Conservation (phyloP, 352 stramenopile species). For the Aphanomyces invadans region DNA sequence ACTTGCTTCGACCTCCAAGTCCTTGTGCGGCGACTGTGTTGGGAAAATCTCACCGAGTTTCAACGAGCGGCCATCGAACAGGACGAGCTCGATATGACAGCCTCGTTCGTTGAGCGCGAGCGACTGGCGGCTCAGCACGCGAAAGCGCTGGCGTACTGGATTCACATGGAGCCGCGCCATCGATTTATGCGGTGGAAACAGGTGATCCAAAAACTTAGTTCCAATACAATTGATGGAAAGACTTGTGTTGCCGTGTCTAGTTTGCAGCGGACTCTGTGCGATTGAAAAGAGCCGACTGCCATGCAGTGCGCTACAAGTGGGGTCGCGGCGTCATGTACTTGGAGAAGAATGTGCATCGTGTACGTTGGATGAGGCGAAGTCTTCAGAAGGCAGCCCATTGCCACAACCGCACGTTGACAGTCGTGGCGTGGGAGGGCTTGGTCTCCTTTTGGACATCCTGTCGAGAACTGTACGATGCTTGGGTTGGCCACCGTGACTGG, state of each 20-base stretch:
- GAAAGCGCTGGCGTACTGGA: conserved; percentile 5
- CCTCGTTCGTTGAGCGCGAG: conserved; percentile 14
- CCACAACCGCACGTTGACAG: background rate
- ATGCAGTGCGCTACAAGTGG: background rate
- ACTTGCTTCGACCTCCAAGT: background rate
- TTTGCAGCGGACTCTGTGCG: background rate
- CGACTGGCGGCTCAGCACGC: background rate
- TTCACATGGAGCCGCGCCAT: background rate
- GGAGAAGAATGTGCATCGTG: background rate
- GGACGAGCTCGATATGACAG: conserved; percentile 3
- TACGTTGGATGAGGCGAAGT: conserved; percentile 2
- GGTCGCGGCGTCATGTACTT: background rate
- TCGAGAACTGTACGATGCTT: conserved; percentile 3
- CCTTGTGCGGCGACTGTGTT: conserved; percentile 2
- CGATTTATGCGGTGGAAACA: conserved; percentile 3
- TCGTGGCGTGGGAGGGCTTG: background rate
- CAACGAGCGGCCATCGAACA: background rate
- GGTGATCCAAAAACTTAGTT: background rate
- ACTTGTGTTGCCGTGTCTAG: background rate
- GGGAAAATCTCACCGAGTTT: background rate
- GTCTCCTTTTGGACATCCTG: background rate
- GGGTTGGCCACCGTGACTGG: background rate
- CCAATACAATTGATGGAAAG: too few relatives aligned
- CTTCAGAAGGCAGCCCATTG: background rate
- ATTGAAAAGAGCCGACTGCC: background rate